Conservation (phyloP, 116 monocot genomes). For the Zostera marina region DNA sequence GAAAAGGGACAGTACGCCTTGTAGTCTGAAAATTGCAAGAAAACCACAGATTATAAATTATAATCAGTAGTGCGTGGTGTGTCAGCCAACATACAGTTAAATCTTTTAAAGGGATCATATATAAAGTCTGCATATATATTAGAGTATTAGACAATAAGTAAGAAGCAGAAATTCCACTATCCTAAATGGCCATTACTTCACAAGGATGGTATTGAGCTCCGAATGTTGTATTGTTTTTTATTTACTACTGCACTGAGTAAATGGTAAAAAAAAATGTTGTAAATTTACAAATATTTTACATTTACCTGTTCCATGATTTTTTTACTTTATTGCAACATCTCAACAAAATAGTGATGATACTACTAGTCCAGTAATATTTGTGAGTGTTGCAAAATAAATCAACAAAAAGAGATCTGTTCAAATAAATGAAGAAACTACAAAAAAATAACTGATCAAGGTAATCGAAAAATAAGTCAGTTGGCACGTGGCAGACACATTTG, state of each 20-base stretch:
- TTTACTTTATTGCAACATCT: no score
- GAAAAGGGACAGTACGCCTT: constrained; percentile 48
- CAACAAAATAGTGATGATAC: background rate
- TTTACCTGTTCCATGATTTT: no score
- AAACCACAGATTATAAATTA: background rate
- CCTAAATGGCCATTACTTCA: no score
- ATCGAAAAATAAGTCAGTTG: no score
- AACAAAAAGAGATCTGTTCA: background rate
- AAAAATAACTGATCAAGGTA: no score
- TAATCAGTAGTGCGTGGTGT: no score
- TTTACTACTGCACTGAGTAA: no score
- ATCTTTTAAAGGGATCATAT: background rate
- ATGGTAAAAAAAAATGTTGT: background rate
- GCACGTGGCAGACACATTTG: no score
- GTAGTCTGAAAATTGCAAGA: constrained; percentile 29
- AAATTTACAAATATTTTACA: constrained; percentile 2
- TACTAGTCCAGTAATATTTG: background rate
- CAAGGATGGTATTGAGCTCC: no score
- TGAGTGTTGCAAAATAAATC: background rate
- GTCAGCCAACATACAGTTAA: no score
- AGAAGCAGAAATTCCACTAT: background rate
- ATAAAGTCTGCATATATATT: background rate
- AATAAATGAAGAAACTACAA: background rate
- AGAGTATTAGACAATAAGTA: background rate
- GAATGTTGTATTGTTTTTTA: background rate